These are phyloP conservation scores for Monilinia fructigena DNA, from an alignment of 2,329 filamentous ascomycete species.

Conservation along the genomic window DNA sequence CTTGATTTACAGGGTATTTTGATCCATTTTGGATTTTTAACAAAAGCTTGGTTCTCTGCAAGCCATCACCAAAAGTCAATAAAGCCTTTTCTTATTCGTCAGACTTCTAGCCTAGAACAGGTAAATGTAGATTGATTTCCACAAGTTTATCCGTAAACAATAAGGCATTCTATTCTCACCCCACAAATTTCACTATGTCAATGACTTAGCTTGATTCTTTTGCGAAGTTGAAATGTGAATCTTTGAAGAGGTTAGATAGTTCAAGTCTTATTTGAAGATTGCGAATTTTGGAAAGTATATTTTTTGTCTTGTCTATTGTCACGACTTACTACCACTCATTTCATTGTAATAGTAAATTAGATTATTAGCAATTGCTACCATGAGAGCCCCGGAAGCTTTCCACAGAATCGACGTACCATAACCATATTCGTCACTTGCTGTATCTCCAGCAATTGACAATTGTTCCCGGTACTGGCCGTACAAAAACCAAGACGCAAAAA, in stretches of 20 bases:
- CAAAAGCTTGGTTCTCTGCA: too few relatives aligned
- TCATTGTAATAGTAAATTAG: neutral
- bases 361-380: too few relatives aligned
- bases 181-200: constrained; percentile 70
- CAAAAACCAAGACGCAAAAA: too few relatives aligned
- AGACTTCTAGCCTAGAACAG: constrained; percentile 78
- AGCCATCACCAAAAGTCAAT: neutral
- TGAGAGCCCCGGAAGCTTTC: neutral
- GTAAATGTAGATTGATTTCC: constrained; percentile 74
- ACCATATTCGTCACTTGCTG: too few relatives aligned
- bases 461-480: too few relatives aligned
- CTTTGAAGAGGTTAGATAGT: constrained; percentile 61
- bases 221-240: too few relatives aligned
- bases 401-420: too few relatives aligned
- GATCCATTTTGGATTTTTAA: too few relatives aligned
- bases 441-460: too few relatives aligned
- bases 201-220: too few relatives aligned
- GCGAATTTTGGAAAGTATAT: constrained; percentile 10
- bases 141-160: constrained; percentile 71
- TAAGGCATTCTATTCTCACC: constrained; percentile 82
- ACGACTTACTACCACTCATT: neutral
- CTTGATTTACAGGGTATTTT: constrained; percentile 25
- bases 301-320: too few relatives aligned
- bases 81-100: constrained; percentile 43
- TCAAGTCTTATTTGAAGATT: constrained; percentile 23